Conservation (phyloP, 805 yeast genomes). For the Metschnikowia lochheadii region DNA sequence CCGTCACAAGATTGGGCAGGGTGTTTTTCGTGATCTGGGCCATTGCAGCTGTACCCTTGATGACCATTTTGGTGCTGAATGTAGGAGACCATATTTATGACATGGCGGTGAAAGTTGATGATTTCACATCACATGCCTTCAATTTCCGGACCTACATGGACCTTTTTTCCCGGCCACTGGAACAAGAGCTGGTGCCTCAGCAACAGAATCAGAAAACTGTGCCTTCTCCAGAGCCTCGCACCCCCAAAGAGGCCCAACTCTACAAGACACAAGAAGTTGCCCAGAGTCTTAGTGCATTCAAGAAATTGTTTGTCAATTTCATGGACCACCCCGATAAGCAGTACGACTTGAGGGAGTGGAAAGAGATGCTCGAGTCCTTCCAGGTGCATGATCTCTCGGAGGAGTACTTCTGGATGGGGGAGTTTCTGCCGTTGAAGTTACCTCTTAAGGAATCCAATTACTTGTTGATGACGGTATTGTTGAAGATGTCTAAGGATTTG, state of each 20-base stretch:
- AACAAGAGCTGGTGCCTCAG: neutral
- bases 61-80: conserved; percentile 75
- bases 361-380: conserved; percentile 28
- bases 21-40: conserved; percentile 80
- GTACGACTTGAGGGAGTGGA: conserved; percentile 55
- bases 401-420: conserved; percentile 57
- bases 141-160: conserved; percentile 7
- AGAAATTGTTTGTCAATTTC: conserved; percentile 17
- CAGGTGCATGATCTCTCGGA: conserved; percentile 17
- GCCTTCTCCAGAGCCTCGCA: neutral
- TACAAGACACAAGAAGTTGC: neutral
- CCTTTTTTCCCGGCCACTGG: neutral
- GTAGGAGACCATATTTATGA: conserved; percentile 58
- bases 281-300: neutral
- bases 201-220: neutral
- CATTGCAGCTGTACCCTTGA: conserved; percentile 75
- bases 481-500: conserved; percentile 22
- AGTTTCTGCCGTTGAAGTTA: conserved; percentile 60
- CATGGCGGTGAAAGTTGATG: conserved; percentile 18
- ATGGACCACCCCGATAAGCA: conserved; percentile 38
- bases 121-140: conserved; percentile 5
- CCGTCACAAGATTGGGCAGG: conserved; percentile 59
- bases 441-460: conserved; percentile 70
- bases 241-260: neutral
- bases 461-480: conserved; percentile 39